Conservation (phyloP, 441 rosid genomes). For the Gossypium schwendimanii region DNA sequence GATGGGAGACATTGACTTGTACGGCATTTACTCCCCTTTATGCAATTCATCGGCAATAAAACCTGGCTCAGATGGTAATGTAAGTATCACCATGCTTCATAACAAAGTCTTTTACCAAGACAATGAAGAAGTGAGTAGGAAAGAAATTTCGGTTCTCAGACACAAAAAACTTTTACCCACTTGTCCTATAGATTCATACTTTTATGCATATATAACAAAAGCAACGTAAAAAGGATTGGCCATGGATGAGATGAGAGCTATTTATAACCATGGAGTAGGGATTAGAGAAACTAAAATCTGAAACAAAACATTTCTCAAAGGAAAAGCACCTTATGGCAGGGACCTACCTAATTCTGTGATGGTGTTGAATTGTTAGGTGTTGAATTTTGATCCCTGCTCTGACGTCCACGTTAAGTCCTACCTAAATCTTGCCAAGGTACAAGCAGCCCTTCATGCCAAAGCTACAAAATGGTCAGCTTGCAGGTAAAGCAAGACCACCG, state of each 20-base stretch:
- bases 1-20: slow-evolving; percentile 8
- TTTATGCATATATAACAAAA: not conserved
- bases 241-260: not conserved
- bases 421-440: slow-evolving; percentile 19
- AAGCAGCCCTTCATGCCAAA: slow-evolving; percentile 23
- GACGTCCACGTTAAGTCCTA: not conserved
- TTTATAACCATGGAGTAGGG: not conserved
- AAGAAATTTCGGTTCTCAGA: no score
- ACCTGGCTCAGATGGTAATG: not conserved
- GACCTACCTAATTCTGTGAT: not conserved
- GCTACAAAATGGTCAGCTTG: slow-evolving; percentile 14
- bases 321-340: not conserved
- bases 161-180: no score
- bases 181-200: not conserved
- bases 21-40: slow-evolving; percentile 25
- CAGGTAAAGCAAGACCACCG: slow-evolving; percentile 8
- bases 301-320: not conserved
- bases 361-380: not conserved
- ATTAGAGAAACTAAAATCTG: not conserved
- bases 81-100: not conserved
- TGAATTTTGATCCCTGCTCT: slow-evolving; percentile 18
- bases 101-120: not conserved
- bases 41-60: slow-evolving; percentile 15
- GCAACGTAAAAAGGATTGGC: not conserved
- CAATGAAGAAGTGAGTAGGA: not conserved